A percentile compares a stretch with the other conserved stretches of the same genome.
These are phyloP conservation scores for Rhodamnia rubescens DNA, from an alignment of 345 rosid species.

Conservation along the genomic window DNA sequence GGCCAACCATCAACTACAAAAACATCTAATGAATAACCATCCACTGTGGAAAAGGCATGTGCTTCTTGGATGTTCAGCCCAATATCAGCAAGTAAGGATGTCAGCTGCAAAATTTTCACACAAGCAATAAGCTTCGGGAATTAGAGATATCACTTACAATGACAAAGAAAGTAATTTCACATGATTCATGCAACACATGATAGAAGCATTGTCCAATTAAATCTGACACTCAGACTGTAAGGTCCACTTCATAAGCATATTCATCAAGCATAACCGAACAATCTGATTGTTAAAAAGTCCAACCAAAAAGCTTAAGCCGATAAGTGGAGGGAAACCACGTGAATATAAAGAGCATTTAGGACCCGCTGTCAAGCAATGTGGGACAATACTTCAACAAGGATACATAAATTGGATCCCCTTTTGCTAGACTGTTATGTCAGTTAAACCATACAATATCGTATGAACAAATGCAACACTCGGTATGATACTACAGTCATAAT, in stretches of 20 bases:
- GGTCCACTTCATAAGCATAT: background rate
- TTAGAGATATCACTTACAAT: background rate
- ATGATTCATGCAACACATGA: background rate
- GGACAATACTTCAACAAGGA: background rate
- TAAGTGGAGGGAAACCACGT: too few relatives aligned
- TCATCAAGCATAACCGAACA: background rate
- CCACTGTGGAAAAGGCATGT: conserved; percentile 86
- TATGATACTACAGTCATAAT: background rate
- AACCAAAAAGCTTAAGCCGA: too few relatives aligned
- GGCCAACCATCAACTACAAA: conserved; percentile 99
- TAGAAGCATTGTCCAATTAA: background rate
- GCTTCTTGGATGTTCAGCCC: conserved; percentile 99
- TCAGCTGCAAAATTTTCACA: conserved; percentile 46
- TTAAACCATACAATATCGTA: background rate
- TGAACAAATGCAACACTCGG: background rate
- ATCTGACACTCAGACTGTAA: background rate
- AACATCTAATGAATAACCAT: conserved; percentile 93
- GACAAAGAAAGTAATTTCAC: background rate
- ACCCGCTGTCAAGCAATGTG: too few relatives aligned
- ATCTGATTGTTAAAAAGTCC: too few relatives aligned
- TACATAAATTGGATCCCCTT: background rate
- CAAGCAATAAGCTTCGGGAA: background rate
- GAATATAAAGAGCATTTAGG: too few relatives aligned
- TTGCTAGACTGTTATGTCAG: background rate
- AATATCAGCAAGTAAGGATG: conserved; percentile 77